Evolutionary conservation across 768 basidiomycete genomes (phyloP), one percentile per base, ranked within the genome.

Genomic region (Lentinula lateritia): DNA sequence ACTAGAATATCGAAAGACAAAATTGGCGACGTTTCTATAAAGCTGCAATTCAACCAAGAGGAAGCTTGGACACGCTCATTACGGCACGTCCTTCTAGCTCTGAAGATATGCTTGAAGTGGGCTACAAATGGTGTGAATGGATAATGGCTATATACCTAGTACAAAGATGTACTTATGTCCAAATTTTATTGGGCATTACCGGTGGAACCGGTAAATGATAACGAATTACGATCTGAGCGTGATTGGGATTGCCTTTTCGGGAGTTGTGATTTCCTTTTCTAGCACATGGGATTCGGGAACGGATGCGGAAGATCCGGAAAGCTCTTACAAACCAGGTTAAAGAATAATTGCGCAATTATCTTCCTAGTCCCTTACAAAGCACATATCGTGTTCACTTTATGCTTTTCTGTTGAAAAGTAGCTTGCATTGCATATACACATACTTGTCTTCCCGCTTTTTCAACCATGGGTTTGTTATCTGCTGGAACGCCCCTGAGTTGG

Each of bases 1-100:
- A 28, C 52, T 68, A 97, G 96, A 69, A 87, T 98, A 58, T 78
- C 80, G 45, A 98, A 93, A 74, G 97, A 99, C 74, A 93, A 89
- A 76, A 99, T 99, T 60, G 95, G 95, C 6, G 95, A 96, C 59
- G 90, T 92, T 16, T 95, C 93, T 0, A 90, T 98, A 64, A 95
- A 95, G 73, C 77, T 95, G 3, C 94, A 95, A 69, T 96, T 97
- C 72, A 91, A 90, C 66, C 92, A 93, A 67, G 96, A 99, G 70
- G 96, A 99, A 69, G 81, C 86, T 0, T 99, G 96, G 96, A 98
- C 96, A 23, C 86, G 93, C 62, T 93, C 95, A 4, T 76, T 98
- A 68, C 83, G 93, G 36, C 95, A 97, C 67, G 92, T 98, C 61
- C 79, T 97, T 61, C 81, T 95, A 20, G 93, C 92, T 18, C 79